phyloP scores from a whole-genome alignment of 2,329 filamentous ascomycete species.

The Alternaria triticina region DNA sequence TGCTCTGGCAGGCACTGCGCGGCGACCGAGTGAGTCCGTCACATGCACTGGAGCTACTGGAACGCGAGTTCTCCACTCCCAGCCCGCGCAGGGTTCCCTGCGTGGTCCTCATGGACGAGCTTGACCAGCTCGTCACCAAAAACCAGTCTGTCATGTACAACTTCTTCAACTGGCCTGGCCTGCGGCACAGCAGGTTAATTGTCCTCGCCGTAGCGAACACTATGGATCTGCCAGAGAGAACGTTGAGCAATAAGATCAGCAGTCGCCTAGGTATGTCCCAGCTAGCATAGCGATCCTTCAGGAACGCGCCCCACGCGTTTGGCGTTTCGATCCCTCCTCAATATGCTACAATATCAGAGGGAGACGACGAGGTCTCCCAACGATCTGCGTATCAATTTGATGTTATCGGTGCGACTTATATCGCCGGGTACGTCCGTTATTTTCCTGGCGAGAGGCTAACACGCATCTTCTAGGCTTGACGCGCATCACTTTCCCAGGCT shows the following conservation, averaged over 20 bases:
- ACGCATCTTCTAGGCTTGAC: conserved; percentile 67
- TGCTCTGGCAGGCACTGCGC: conserved; percentile 95
- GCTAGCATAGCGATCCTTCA: conserved; percentile 23
- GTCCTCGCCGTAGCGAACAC: conserved; percentile 98
- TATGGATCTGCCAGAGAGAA: conserved; percentile 96
- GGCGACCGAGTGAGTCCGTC: conserved; percentile 90
- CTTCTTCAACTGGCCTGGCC: conserved; percentile 98
- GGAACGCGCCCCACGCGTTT: conserved; percentile 23
- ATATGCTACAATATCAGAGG: conserved; percentile 21
- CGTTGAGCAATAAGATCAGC: conserved; percentile 97
- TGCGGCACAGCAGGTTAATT: conserved; percentile 89
- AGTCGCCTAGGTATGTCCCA: conserved; percentile 64
- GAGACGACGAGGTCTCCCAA: conserved; percentile 24
- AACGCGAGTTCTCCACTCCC: conserved; percentile 90
- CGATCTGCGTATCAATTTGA: conserved; percentile 20
- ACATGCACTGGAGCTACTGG: conserved; percentile 88
- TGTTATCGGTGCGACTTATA: conserved; percentile 22
- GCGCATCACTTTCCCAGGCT: conserved; percentile 94
- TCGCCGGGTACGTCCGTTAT: conserved; percentile 25
- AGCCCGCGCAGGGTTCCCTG: conserved; percentile 91
- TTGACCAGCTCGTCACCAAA: conserved; percentile 96
- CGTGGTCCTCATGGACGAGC: conserved; percentile 97
- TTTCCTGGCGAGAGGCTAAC: conserved; percentile 37
- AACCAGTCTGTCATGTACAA: conserved; percentile 99
- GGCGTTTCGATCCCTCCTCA: conserved; percentile 2